These are phyloP conservation scores for Hypomontagnella monticulosa DNA, from an alignment of 495 filamentous ascomycete species.

Conservation along the genomic window DNA sequence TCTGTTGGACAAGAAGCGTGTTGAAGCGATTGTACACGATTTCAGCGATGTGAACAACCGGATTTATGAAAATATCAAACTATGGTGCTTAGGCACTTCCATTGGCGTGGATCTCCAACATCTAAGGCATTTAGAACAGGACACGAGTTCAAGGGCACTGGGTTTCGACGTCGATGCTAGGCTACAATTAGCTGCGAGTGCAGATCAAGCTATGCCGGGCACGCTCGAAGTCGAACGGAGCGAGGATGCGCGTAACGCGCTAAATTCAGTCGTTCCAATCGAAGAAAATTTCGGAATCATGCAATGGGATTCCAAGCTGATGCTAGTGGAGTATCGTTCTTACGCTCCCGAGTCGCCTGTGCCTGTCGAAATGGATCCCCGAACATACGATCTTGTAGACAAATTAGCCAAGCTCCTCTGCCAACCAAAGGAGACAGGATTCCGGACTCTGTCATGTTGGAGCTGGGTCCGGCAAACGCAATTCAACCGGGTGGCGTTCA, in stretches of 20 bases:
- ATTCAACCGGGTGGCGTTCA: conserved; percentile 32
- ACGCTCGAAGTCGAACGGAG: conserved; percentile 28
- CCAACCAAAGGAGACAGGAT: conserved; percentile 43
- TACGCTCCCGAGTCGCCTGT: conserved; percentile 22
- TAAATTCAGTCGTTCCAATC: conserved; percentile 5
- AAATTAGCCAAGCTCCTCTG: conserved; percentile 37
- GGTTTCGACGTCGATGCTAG: too few species aligned
- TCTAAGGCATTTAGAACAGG: conserved; percentile 36
- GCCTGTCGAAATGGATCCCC: conserved; percentile 15
- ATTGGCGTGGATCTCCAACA: conserved; percentile 43
- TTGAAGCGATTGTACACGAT: conserved; percentile 40
- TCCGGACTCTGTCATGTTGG: conserved; percentile 43
- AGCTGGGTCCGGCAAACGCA: conserved; percentile 38
- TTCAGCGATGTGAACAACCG: conserved; percentile 44
- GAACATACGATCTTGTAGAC: conserved; percentile 27
- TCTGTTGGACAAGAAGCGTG: conserved; percentile 46
- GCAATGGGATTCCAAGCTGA: conserved; percentile 19
- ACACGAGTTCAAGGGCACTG: too few species aligned
- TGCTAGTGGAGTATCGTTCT: conserved; percentile 19
- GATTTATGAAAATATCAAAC: conserved; percentile 45
- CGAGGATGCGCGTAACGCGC: conserved; percentile 2
- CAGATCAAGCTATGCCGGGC: conserved; percentile 13
- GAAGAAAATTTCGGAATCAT: conserved; percentile 15
- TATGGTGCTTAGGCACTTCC: conserved; percentile 39
- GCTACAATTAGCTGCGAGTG: conserved; percentile 30